These are phyloP conservation scores for Cryptococcus depauperatus DNA, from an alignment of 1,284 basidiomycete genomes.

Conservation along the genomic window DNA sequence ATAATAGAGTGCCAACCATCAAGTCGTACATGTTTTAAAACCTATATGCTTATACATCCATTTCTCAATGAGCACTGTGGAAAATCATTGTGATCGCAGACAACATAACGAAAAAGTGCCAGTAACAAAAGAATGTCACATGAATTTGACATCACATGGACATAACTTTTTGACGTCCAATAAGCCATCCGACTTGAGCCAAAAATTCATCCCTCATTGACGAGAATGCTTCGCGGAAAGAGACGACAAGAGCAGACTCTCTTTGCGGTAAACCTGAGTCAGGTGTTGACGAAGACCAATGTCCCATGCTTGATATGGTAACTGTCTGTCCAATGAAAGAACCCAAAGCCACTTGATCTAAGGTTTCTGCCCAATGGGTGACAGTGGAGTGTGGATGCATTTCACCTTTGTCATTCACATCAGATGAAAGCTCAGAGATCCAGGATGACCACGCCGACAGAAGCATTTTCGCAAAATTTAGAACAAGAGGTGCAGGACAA, in stretches of 20 bases:
- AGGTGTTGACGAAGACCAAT: neutral
- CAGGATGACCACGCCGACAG: conserved; percentile 30
- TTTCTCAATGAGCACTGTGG: too few species aligned
- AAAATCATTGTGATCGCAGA: too few species aligned
- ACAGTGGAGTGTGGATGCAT: conserved; percentile 37
- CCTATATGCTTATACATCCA: too few species aligned
- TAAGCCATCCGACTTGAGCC: conserved; percentile 36
- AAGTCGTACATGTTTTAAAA: too few species aligned
- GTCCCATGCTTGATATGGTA: too few species aligned
- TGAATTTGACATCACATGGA: too few species aligned
- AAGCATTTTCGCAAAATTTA: conserved; percentile 29
- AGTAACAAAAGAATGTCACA: too few species aligned
- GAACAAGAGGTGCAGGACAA: conserved; percentile 7
- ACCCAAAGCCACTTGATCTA: conserved; percentile 18
- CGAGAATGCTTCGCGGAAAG: conserved; percentile 28
- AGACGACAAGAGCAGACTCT: conserved; percentile 17
- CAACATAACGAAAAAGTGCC: too few species aligned
- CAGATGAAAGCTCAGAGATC: conserved; percentile 23
- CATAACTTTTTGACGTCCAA: conserved; percentile 12
- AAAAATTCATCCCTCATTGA: conserved; percentile 26
- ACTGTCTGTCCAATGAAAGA: too few species aligned
- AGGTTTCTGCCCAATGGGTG: conserved; percentile 25
- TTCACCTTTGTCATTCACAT: conserved; percentile 37
- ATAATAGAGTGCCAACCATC: too few species aligned
- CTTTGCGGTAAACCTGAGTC: neutral